Base-by-base conservation (phyloP, 2,329 filamentous ascomycete genomes). In the Leptographium radiaticola region DNA sequence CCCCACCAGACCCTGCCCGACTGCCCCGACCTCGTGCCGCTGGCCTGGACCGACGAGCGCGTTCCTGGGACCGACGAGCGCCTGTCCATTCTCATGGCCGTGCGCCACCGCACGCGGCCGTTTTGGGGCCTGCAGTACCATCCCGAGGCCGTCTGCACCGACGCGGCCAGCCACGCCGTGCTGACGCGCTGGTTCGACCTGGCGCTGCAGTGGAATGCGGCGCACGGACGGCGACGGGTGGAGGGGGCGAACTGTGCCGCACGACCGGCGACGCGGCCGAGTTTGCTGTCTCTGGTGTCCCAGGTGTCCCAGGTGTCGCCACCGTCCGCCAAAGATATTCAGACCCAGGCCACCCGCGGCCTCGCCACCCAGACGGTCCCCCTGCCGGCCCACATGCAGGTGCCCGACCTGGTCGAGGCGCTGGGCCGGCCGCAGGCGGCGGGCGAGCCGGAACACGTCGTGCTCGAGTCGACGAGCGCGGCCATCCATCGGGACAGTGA, bases 121-220 rank as follows among this genome's bases (percentile, higher is more conserved):
- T 86, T 91, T 58, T 94, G 86, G 83, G 90, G 86, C 0, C 75
- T 95, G 18, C 90, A 95, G 64, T 95, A 93, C 62, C 89, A 95
- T 63, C 89, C 89, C 0, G 89, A 96, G 66, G 95, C 88, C 0
- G 79, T 89, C 15, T 95, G 89, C 65, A 94, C 89, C 5, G 86
- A 87, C 42, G 69, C 73, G 4, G 76, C 77, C 56, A 83, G 86
- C 1, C 77, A 75, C 20, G 69, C 71, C 15, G 73, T 95, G 31
- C 73, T 95, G 39, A 67, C 67, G 51, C 88, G 87, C 62, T 95
- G 89, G 88, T 93, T 89, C 75, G 64, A 66, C 6, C 73, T 80
- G 62, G 82, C 83, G 1, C 68, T 74, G 53, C 65, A 67, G 44
- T 89, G 85, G 80, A 86, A 83, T 49, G 62, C 68, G 36, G 55